phyloP scores from a whole-genome alignment of 202 grass and related monocot species.

The Digitaria exilis region DNA sequence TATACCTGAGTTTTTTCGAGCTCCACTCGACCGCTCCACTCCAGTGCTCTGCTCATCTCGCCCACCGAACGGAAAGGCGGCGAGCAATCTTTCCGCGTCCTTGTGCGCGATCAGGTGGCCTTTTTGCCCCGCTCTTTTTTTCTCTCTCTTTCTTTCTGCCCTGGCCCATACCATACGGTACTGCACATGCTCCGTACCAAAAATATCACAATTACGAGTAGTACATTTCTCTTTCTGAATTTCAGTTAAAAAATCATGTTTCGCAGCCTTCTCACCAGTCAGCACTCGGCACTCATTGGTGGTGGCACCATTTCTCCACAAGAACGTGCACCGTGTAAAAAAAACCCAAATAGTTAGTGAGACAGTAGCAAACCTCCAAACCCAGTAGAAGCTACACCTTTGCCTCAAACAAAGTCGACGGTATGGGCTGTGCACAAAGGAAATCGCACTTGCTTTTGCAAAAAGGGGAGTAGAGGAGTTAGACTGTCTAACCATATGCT shows the following conservation, averaged over 20 bases:
- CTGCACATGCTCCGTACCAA: constrained; percentile 9
- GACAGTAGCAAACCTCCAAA: neutral
- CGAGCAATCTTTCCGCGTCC: constrained; percentile 11
- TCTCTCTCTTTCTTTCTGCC: neutral
- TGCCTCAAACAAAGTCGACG: no score
- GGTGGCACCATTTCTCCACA: neutral
- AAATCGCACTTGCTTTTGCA: neutral
- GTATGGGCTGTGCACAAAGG: neutral
- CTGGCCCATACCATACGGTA: constrained; percentile 32
- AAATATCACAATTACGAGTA: neutral
- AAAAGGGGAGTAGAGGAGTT: neutral
- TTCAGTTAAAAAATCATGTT: neutral
- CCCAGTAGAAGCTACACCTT: neutral
- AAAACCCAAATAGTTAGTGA: neutral
- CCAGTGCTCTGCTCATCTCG: neutral
- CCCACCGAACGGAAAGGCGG: neutral
- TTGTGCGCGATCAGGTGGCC: constrained; percentile 17
- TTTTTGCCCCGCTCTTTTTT: neutral
- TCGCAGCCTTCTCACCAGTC: neutral
- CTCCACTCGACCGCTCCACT: neutral
- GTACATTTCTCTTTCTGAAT: neutral
- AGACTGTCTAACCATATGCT: no score
- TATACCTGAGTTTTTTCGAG: constrained; percentile 27
- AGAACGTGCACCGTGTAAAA: neutral
- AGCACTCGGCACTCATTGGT: neutral